Base-by-base conservation (phyloP, 805 yeast species). In the Starmera amethionina region DNA sequence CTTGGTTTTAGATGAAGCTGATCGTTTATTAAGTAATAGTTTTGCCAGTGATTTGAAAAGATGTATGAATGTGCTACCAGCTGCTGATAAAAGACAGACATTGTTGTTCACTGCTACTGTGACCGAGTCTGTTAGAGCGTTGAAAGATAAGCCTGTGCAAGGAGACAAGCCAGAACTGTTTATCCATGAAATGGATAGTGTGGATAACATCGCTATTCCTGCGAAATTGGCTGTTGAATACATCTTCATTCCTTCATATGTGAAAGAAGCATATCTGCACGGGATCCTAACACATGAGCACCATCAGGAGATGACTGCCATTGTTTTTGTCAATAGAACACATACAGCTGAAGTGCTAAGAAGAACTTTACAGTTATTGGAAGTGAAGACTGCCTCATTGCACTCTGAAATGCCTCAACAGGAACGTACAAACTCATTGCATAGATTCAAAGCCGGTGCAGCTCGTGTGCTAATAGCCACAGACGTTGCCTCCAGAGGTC, bases 401-500 rank as follows among this genome's bases (percentile, higher is more conserved):
- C 97, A 93, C 58, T 89, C 97, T 3, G 89, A 88, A 56, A 79
- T 93, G 93, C 89, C 90, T 1, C 99, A 93, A 63, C 63, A 72
- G 27, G 97, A 93, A 57, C 75, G 99, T 61, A 79, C 90, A 19
- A 87, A 85, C 58, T 85, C 97, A 0, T 66, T 93, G 41, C 97
- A 89, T 48, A 70, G 97, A 52, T 93, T 93, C 64, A 75, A 90
- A 54, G 97, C 97, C 0, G 83, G 85, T 41, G 97, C 96, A 4
- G 97, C 97, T 0, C 73, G 95, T 36, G 86, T 93, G 1, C 64
- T 93, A 41, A 80, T 93, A 14, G 96, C 97, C 8, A 93, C 99
- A 0, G 98, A 93, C 59, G 97, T 93, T 18, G 98, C 96, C 3
- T 81, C 96, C 27, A 78, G 98, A 75, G 98, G 98, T 59, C 72